Conservation (phyloP, 805 yeast genomes). For the Metschnikowia noctiluminum region DNA sequence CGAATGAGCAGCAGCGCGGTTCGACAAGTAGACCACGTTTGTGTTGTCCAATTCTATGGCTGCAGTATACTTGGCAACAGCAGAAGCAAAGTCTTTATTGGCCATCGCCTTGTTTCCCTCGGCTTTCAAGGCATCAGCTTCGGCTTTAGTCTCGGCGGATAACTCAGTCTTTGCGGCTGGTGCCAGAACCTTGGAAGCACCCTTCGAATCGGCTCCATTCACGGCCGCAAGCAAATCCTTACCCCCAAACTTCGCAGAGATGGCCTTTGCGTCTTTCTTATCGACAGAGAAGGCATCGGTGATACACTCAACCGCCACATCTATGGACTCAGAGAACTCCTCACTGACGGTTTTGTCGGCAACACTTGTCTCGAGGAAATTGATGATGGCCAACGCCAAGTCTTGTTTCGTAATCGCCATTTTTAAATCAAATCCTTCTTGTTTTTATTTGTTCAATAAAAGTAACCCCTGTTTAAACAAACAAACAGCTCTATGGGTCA, state of each 20-base stretch:
- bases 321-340: slow-evolving; percentile 84
- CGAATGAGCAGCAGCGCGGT: slow-evolving; percentile 95
- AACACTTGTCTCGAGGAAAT: slow-evolving; percentile 61
- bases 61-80: slow-evolving; percentile 73
- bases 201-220: slow-evolving; percentile 12
- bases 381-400: slow-evolving; percentile 69
- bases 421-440: neutral
- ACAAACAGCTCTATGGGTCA: neutral
- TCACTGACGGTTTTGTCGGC: slow-evolving; percentile 61
- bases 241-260: slow-evolving; percentile 43
- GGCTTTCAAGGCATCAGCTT: slow-evolving; percentile 80
- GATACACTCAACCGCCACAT: slow-evolving; percentile 90
- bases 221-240: slow-evolving; percentile 48
- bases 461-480: no score
- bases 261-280: slow-evolving; percentile 37
- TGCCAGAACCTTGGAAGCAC: neutral
- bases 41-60: slow-evolving; percentile 69
- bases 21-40: slow-evolving; percentile 83
- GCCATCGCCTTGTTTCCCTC: slow-evolving; percentile 93
- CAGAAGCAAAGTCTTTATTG: slow-evolving; percentile 60
- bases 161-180: slow-evolving; percentile 33
- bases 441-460: no score
- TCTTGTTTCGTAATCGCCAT: slow-evolving; percentile 57
- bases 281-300: slow-evolving; percentile 78
- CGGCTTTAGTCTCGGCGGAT: slow-evolving; percentile 54